phyloP scores from a whole-genome alignment of 345 rosid genomes.

The Eucalyptus viminalis region DNA sequence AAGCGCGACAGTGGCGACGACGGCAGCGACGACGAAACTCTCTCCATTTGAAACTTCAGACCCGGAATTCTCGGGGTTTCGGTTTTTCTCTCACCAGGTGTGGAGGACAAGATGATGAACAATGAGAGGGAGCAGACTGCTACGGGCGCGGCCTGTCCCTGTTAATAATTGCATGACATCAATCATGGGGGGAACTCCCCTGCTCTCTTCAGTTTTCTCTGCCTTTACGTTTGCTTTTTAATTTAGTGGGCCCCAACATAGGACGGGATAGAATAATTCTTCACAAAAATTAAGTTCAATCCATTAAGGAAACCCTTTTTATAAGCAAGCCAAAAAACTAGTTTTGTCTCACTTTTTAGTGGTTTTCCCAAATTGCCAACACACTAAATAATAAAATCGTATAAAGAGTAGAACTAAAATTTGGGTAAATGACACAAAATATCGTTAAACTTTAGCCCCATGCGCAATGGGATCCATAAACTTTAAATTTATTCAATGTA shows the following conservation, averaged over 20 bases:
- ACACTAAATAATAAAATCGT: background rate
- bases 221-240: background rate
- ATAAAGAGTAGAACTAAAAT: background rate
- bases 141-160: background rate
- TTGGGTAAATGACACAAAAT: background rate
- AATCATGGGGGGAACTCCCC: background rate
- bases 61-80: background rate
- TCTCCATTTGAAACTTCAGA: background rate
- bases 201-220: background rate
- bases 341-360: background rate
- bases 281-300: background rate
- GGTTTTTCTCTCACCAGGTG: background rate
- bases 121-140: background rate
- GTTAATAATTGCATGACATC: background rate
- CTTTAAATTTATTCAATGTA: fast-evolving
- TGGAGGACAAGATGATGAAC: background rate
- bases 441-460: too few relatives aligned
- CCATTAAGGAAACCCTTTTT: background rate
- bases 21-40: background rate
- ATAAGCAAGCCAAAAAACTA: background rate
- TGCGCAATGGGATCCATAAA: too few relatives aligned
- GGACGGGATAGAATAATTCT: background rate
- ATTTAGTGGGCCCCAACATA: background rate
- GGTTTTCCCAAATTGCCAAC: background rate
- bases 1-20: background rate